Evolutionary conservation across 495 filamentous ascomycete species (phyloP).

Genomic region (Hyaloscypha hepaticicola): DNA sequence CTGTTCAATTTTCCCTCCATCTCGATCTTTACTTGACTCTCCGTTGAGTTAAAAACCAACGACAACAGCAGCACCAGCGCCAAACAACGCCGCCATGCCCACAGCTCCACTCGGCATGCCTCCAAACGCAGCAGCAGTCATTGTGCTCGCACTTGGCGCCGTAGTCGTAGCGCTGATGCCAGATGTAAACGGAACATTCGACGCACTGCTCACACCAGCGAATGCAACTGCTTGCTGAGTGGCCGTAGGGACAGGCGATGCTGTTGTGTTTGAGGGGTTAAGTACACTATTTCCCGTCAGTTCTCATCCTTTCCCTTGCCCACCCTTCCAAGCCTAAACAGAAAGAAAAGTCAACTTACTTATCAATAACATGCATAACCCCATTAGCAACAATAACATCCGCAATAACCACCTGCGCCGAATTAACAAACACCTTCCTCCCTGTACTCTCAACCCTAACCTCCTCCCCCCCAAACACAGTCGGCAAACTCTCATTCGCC

Average conservation of each 20-base stretch:
- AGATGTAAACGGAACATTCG: constrained; percentile 47
- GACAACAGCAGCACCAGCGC: constrained; percentile 35
- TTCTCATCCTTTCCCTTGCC: not conserved
- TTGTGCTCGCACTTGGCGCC: constrained; percentile 36
- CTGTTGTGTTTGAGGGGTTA: constrained; percentile 56
- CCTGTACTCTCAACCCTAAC: constrained; percentile 9
- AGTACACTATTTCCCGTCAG: constrained; percentile 46
- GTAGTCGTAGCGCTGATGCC: constrained; percentile 38
- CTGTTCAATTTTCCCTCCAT: too few species aligned
- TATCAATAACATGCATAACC: constrained; percentile 27
- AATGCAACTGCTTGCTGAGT: constrained; percentile 49
- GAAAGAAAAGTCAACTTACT: constrained; percentile 12
- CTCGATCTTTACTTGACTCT: too few species aligned
- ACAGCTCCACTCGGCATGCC: constrained; percentile 33
- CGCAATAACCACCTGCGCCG: constrained; percentile 20
- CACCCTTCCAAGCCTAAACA: not conserved
- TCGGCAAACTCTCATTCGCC: constrained; percentile 40
- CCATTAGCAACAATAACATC: constrained; percentile 27
- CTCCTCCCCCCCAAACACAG: constrained; percentile 38
- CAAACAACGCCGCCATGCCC: constrained; percentile 38
- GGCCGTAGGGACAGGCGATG: constrained; percentile 44
- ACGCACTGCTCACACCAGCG: constrained; percentile 44
- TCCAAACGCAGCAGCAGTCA: constrained; percentile 32
- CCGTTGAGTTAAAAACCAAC: constrained; percentile 6
- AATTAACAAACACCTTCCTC: constrained; percentile 24